Evolutionary conservation across 768 basidiomycete genomes (phyloP).

Genomic region (Tremella yokohamensis): DNA sequence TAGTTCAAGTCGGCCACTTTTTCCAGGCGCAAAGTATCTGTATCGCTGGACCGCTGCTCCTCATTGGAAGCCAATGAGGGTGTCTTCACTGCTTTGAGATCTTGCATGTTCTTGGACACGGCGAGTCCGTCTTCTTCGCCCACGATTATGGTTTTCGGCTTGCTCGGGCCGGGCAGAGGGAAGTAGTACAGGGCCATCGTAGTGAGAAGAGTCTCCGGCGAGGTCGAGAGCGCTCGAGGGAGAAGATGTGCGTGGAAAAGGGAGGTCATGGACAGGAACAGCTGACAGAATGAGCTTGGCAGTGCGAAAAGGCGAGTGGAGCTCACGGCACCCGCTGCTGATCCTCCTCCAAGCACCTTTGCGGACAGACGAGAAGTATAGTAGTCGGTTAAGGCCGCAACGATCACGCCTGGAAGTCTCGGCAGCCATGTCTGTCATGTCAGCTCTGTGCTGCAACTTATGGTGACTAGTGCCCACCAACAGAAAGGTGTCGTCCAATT

Average conservation of each 20-base stretch:
- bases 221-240: slow-evolving; percentile 86
- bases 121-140: neutral
- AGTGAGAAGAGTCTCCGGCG: slow-evolving; percentile 81
- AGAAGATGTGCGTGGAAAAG: slow-evolving; percentile 82
- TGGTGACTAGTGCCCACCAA: slow-evolving; percentile 59
- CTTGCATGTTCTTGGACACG: neutral
- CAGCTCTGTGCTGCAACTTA: neutral
- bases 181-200: slow-evolving; percentile 72
- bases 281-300: slow-evolving; percentile 54
- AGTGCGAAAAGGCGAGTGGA: slow-evolving; percentile 18
- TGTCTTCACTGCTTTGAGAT: neutral
- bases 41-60: slow-evolving; percentile 1
- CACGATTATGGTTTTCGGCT: neutral
- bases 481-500: slow-evolving; percentile 59
- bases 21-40: neutral
- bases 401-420: slow-evolving; percentile 65
- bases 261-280: slow-evolving; percentile 74
- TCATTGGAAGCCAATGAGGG: neutral
- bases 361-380: slow-evolving; percentile 64
- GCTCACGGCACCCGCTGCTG: slow-evolving; percentile 64
- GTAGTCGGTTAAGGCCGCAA: slow-evolving; percentile 79
- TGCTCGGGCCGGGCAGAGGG: slow-evolving; percentile 51
- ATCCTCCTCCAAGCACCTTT: slow-evolving; percentile 60
- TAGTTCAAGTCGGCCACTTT: slow-evolving; percentile 25
- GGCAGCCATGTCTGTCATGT: slow-evolving; percentile 67